Conservation (phyloP, 768 basidiomycete species). For the Rhodotorula sphaerocarpa region DNA sequence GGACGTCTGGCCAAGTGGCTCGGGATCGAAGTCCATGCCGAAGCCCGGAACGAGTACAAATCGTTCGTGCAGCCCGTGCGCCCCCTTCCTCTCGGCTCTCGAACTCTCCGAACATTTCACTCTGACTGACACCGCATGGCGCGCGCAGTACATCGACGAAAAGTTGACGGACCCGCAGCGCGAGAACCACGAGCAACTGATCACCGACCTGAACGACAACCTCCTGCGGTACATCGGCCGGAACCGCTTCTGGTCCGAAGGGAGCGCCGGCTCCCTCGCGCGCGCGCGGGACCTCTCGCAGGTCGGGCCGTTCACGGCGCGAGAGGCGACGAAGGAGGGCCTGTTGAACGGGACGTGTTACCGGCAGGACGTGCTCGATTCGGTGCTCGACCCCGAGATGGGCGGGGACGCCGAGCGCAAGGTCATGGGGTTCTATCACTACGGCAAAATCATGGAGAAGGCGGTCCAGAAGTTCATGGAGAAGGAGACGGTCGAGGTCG, state of each 20-base stretch:
- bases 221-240: constrained; percentile 33
- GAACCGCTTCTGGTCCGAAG: constrained; percentile 27
- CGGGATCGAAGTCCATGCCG: constrained; percentile 39
- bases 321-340: constrained; percentile 8
- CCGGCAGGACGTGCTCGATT: constrained; percentile 31
- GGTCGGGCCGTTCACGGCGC: constrained; percentile 28
- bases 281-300: constrained; percentile 20
- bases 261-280: constrained; percentile 1
- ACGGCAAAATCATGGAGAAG: constrained; percentile 32
- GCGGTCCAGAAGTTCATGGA: constrained; percentile 18
- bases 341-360: constrained; percentile 28
- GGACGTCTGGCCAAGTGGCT: constrained; percentile 36
- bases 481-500: constrained; percentile 33
- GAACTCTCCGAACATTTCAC: no score
- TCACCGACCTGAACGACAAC: constrained; percentile 38
- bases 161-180: constrained; percentile 34
- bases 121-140: no score
- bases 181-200: constrained; percentile 36
- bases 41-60: constrained; percentile 38
- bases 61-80: constrained; percentile 32
- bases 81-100: not conserved
- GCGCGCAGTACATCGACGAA: constrained; percentile 31
- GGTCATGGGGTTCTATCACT: constrained; percentile 39
- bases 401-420: constrained; percentile 8
- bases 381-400: not conserved